phyloP scores from a whole-genome alignment of 257 asterid genomes.

The Mentha longifolia region DNA sequence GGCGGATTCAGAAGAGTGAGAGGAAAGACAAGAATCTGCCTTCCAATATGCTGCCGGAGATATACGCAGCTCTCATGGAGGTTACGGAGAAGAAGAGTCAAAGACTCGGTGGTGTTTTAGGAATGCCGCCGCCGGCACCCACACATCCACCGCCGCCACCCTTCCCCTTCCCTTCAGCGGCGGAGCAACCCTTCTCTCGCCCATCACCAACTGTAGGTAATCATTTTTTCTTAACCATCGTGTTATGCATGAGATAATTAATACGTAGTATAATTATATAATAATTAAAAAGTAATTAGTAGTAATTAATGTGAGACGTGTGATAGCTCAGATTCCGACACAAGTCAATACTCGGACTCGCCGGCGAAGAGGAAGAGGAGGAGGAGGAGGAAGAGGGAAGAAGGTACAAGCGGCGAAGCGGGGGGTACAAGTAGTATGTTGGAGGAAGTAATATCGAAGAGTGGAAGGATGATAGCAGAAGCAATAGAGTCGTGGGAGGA shows the following conservation, averaged over 20 bases:
- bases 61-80: slow-evolving; percentile 67
- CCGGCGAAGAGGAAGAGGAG: slow-evolving; percentile 35
- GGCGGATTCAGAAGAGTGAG: slow-evolving; percentile 70
- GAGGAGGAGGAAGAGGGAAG: no score
- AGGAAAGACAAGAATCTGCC: slow-evolving; percentile 75
- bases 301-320: no score
- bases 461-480: slow-evolving; percentile 67
- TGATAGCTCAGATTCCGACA: slow-evolving; percentile 23
- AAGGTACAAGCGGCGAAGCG: slow-evolving; percentile 16
- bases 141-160: no score
- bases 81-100: slow-evolving; percentile 61
- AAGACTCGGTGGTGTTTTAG: not conserved
- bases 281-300: no score
- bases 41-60: slow-evolving; percentile 71
- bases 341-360: slow-evolving; percentile 28
- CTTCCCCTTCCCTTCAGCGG: no score
- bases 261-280: no score
- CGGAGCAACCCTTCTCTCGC: slow-evolving; percentile 29
- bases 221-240: no score
- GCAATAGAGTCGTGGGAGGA: slow-evolving; percentile 64
- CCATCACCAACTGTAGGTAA: slow-evolving; percentile 55
- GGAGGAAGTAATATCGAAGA: slow-evolving; percentile 52
- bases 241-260: no score
- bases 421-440: slow-evolving; percentile 44
- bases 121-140: no score